phyloP scores from a whole-genome alignment of 345 rosid genomes.

The Aethionema arabicum region DNA sequence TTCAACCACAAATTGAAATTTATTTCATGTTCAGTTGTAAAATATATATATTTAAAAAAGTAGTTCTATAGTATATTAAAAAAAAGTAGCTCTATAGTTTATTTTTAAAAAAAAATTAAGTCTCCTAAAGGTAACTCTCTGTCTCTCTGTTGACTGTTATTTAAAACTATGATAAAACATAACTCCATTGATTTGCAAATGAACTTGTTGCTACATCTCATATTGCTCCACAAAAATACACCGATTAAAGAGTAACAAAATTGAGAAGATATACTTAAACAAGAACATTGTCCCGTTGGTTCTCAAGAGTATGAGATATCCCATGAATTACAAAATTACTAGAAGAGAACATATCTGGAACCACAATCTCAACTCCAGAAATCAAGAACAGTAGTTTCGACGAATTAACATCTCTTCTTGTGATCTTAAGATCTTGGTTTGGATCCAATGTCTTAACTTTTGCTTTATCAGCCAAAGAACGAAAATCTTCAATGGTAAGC shows the following conservation, averaged over 20 bases:
- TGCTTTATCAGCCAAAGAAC: constrained; percentile 46
- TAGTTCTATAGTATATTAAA: no score
- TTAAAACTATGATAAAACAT: no score
- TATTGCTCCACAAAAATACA: no score
- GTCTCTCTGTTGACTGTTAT: no score
- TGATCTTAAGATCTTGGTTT: constrained; percentile 44
- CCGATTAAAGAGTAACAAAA: neutral
- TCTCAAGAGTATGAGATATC: constrained; percentile 47
- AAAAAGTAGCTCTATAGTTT: no score
- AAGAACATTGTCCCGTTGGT: constrained; percentile 24
- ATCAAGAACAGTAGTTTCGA: constrained; percentile 37
- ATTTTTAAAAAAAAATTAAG: no score
- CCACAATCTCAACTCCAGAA: constrained; percentile 49
- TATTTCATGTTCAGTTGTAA: no score
- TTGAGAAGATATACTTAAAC: constrained; percentile 2
- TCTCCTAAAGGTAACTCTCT: no score
- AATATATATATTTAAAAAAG: no score
- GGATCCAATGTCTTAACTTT: constrained; percentile 49
- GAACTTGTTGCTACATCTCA: no score
- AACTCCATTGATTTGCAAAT: no score
- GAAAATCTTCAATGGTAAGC: constrained; percentile 43
- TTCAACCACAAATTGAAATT: no score
- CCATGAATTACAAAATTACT: constrained; percentile 55
- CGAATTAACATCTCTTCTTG: constrained; percentile 27
- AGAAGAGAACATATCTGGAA: constrained; percentile 56